phyloP scores from a whole-genome alignment of 192 early-diverging fungal genomes.

The Jimgerdemannia flammicorona region DNA sequence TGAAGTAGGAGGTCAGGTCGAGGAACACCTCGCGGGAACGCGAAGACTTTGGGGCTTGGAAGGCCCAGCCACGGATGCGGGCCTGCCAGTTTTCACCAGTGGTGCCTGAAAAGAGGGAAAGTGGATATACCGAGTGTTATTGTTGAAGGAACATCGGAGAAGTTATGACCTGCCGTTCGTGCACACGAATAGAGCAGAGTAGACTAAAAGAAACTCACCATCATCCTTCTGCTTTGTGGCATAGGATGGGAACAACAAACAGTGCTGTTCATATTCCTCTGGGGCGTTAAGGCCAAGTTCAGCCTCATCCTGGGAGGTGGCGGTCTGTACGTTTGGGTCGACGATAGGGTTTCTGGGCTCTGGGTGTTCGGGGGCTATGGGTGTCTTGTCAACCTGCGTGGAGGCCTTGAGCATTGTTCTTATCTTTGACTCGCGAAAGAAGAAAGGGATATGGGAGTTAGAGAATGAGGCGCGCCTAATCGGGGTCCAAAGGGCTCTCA shows the following conservation, averaged over 20 bases:
- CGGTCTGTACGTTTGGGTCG: background rate
- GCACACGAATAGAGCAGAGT: background rate
- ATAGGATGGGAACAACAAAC: conserved; percentile 21
- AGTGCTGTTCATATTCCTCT: conserved; percentile 22
- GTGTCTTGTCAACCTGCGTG: background rate
- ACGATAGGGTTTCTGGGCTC: background rate
- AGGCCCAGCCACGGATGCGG: conserved; percentile 43
- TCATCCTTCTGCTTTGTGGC: conserved; percentile 7
- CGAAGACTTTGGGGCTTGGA: conserved; percentile 29
- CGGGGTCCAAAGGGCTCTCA: too few relatives aligned
- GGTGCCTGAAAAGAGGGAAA: conserved; percentile 4
- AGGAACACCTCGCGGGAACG: conserved; percentile 27
- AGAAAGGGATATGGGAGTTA: background rate
- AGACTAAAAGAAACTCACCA: background rate
- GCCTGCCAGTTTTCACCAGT: conserved; percentile 29
- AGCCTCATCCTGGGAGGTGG: conserved; percentile 1
- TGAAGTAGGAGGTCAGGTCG: conserved; percentile 6
- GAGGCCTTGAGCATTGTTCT: background rate
- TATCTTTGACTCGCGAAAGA: background rate
- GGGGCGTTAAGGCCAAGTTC: background rate
- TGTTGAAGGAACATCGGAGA: background rate
- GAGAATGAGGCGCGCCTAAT: background rate
- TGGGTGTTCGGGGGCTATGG: background rate
- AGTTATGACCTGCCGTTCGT: background rate
- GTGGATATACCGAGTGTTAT: background rate